Percentiles rank a stretch among this genome's conserved stretches.
phyloP scores from a whole-genome alignment of 176 grass and related monocot species.

The Saccharum officinarum region DNA sequence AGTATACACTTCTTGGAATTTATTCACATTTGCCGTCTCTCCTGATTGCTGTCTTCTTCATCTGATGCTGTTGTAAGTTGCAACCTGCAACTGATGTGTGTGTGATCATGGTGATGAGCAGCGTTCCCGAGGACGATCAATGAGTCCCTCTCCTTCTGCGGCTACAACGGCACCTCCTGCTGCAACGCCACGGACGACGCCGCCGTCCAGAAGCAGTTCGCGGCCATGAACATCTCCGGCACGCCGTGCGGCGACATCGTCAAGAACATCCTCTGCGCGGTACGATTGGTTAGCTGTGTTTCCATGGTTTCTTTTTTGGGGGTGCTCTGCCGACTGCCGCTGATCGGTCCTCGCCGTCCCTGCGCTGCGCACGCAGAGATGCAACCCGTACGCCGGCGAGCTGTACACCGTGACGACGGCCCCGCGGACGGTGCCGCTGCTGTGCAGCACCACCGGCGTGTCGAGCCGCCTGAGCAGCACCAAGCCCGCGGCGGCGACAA shows the following conservation, averaged over 20 bases:
- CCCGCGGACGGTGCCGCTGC: conserved; percentile 48
- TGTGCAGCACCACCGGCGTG: conserved; percentile 53
- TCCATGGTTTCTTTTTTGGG: not conserved
- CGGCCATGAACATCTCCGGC: conserved; percentile 72
- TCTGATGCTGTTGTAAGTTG: not conserved
- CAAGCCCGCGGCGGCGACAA: not conserved
- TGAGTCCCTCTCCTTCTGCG: conserved; percentile 67
- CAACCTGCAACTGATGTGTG: not conserved
- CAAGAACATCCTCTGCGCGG: conserved; percentile 74
- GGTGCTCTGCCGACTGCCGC: not conserved
- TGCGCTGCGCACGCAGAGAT: conserved; percentile 47
- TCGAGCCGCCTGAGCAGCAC: conserved; percentile 24
- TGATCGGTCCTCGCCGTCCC: not conserved
- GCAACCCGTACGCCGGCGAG: conserved; percentile 73
- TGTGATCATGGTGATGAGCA: conserved; percentile 18
- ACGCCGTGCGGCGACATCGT: conserved; percentile 60
- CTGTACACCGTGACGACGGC: conserved; percentile 54
- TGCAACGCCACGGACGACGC: conserved; percentile 78
- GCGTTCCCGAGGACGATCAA: conserved; percentile 65
- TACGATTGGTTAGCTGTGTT: conserved; percentile 1
- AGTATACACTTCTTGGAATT: conserved; percentile 30
- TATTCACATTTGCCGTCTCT: not conserved
- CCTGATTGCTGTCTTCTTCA: not conserved
- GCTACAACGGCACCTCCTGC: conserved; percentile 75
- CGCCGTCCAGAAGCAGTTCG: conserved; percentile 51